Evolutionary conservation across 2,329 filamentous ascomycete species (phyloP), one percentile per base, ranked within the genome.

Genomic region (Neodidymelliopsis sp.): DNA sequence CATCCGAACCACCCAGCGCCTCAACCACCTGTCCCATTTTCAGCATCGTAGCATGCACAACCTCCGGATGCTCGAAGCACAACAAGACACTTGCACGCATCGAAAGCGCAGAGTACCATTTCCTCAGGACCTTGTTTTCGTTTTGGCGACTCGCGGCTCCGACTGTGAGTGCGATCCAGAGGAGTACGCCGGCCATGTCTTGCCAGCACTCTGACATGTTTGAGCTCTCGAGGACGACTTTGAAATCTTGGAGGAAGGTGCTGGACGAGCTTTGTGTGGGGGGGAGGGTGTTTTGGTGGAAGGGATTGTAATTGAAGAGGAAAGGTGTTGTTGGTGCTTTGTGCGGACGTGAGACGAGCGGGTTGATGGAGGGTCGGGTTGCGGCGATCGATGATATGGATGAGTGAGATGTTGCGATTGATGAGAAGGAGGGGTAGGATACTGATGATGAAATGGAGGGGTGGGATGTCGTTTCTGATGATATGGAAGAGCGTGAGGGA

Each of bases 171-270:
- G 61, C 59, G 35, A 72, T 57, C 71, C 71, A 74, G 25, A 73
- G 56, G 2, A 74, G 60, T n/a, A 73, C 67, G 30, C 72, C 72
- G 1, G 66, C 66, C 63, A 74, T 67, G 43, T 72, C 69, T 35
- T 46, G 44, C 71, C 72, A 74, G 34, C 63, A 67, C 16, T 66
- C 58, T 4, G 66, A 65, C 22, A 71, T 44, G 36, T 72, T 56
- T 2, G 69, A 70, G n/a, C 47, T 57, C 20, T 67, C 49, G 28
- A 74, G 58, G 3, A 62, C 57, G 4, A 48, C 45, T 28, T 59
- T 59, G 10, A 74, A 53, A 13, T 53, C 24, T 3, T 22, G 30
- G 4, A 73, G 63, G 23, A 70, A 59, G 1, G 53, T 4, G 3
- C 30, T 53, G 7, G 59, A 13, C 4, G 23, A 30, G 16, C 27